Conservation (phyloP, 768 basidiomycete species). For the Leccinum subgranulosum region DNA sequence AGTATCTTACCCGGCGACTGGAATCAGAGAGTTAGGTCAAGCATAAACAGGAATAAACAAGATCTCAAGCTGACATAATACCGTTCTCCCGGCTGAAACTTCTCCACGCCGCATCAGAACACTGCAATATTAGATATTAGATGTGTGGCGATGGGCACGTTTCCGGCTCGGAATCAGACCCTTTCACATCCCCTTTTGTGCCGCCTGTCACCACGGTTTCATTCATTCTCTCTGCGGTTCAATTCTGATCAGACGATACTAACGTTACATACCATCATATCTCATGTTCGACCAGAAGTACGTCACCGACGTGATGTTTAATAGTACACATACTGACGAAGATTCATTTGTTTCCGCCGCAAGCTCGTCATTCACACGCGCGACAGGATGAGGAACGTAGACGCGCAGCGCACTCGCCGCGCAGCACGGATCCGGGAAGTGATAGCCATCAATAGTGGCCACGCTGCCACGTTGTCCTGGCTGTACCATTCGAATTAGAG, state of each 20-base stretch:
- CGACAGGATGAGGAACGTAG: neutral
- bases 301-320: slow-evolving; percentile 12
- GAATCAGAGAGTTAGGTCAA: neutral
- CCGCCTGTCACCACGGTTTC: neutral
- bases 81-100: neutral
- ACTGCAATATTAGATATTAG: neutral
- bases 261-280: neutral
- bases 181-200: neutral
- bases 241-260: neutral
- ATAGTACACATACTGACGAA: neutral
- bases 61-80: neutral
- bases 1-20: neutral
- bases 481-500: slow-evolving; percentile 12
- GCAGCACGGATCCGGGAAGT: slow-evolving; percentile 5
- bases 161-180: neutral
- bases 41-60: neutral
- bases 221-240: neutral
- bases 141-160: neutral
- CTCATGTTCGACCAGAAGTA: neutral
- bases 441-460: slow-evolving; percentile 5
- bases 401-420: slow-evolving; percentile 3
- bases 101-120: neutral
- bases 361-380: slow-evolving; percentile 15
- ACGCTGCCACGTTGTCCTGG: slow-evolving; percentile 10
- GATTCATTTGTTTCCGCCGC: neutral